Percentiles rank a stretch among this genome's conserved stretches.
phyloP scores from a whole-genome alignment of 495 filamentous ascomycete genomes.

The Thermochaetoides thermophila region DNA sequence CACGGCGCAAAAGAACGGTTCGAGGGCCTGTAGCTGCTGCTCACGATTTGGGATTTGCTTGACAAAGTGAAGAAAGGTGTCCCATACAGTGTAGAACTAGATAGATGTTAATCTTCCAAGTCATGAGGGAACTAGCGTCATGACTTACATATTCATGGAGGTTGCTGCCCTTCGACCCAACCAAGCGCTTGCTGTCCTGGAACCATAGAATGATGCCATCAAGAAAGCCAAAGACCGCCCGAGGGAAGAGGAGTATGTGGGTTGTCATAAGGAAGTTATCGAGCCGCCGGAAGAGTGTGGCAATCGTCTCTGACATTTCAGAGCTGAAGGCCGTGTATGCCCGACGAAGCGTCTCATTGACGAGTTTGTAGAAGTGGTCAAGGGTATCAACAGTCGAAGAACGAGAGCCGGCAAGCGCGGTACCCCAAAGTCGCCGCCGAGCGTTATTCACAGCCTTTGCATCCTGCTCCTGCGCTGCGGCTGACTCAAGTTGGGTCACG shows the following conservation, averaged over 20 bases:
- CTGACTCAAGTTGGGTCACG: conserved; percentile 20
- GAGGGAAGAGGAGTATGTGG: conserved; percentile 21
- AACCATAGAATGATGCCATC: conserved; percentile 46
- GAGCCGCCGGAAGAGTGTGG: conserved; percentile 20
- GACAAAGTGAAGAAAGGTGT: conserved; percentile 22
- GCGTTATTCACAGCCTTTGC: conserved; percentile 44
- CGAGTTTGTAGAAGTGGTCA: conserved; percentile 43
- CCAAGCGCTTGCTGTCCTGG: conserved; percentile 31
- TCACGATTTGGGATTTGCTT: conserved; percentile 15
- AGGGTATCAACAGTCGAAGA: conserved; percentile 41
- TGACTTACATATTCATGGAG: conserved; percentile 24
- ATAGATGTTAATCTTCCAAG: conserved; percentile 8
- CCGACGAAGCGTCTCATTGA: conserved; percentile 26
- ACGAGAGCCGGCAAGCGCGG: conserved; percentile 25
- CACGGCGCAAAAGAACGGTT: conserved; percentile 26
- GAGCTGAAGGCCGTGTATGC: conserved; percentile 26
- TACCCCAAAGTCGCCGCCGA: conserved; percentile 44
- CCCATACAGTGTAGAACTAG: conserved; percentile 29
- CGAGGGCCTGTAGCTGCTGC: conserved; percentile 24
- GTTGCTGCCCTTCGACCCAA: conserved; percentile 18
- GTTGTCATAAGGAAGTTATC: conserved; percentile 24
- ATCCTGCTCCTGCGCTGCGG: conserved; percentile 33
- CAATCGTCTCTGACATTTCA: conserved; percentile 12
- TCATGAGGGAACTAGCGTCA: not conserved
- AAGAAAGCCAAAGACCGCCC: conserved; percentile 39